phyloP scores from a whole-genome alignment of 2,329 filamentous ascomycete genomes.

The Trichoderma atroviride region DNA sequence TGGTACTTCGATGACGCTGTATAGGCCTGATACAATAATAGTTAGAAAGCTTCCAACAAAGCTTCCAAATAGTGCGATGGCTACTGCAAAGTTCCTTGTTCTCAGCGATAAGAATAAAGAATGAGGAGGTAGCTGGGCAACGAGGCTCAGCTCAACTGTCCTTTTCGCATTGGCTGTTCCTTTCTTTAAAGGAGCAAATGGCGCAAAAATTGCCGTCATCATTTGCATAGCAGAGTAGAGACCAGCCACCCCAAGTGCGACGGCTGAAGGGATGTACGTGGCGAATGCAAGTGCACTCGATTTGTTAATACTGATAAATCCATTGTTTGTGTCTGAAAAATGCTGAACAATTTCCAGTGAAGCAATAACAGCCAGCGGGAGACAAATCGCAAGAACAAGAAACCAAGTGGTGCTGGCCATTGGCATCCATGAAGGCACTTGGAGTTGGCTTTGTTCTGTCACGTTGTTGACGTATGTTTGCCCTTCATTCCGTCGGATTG shows the following conservation, averaged over 20 bases:
- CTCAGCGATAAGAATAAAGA: neutral
- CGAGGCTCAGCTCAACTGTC: neutral
- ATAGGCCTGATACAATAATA: conserved; percentile 18
- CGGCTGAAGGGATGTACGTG: conserved; percentile 17
- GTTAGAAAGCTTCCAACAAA: conserved; percentile 12
- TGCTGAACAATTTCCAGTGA: conserved; percentile 15
- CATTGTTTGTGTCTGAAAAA: neutral
- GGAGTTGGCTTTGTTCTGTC: neutral
- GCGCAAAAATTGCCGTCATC: conserved; percentile 12
- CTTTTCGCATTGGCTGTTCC: neutral
- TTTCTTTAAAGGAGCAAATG: conserved; percentile 3
- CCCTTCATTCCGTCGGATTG: neutral
- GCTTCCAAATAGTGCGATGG: conserved; percentile 6
- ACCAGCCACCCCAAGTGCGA: conserved; percentile 8
- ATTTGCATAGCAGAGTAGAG: conserved; percentile 13
- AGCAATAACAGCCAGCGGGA: neutral
- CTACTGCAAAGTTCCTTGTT: conserved; percentile 12
- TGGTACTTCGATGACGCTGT: neutral
- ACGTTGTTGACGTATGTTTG: neutral
- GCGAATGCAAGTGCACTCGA: conserved; percentile 8
- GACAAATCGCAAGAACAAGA: conserved; percentile 7
- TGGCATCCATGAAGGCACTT: conserved; percentile 15
- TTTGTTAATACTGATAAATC: neutral
- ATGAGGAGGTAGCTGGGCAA: neutral
- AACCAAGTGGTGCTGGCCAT: conserved; percentile 13